Base-by-base conservation (phyloP, 768 basidiomycete species). In the Boletales sp. region DNA sequence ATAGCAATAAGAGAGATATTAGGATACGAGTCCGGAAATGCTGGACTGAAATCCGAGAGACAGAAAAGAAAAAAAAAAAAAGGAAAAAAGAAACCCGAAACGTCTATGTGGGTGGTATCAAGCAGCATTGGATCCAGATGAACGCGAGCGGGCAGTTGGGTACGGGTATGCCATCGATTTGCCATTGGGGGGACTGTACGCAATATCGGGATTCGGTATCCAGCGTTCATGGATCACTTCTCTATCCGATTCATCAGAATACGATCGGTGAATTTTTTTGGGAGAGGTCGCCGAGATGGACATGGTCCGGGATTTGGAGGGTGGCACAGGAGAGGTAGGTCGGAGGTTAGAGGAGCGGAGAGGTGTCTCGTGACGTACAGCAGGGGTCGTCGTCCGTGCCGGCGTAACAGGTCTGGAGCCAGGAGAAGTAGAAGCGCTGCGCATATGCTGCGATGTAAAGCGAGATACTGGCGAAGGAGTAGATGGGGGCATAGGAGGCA, bases 231-330 rank as follows among this genome's bases (percentile, higher is more conserved):
- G 82, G 39, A 82, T 79, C 64, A 73, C 70, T 55, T 78, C 72
- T 57, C 66, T 68, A 50, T 70, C 71, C 55, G 83, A 85, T 70
- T 85, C 84, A 61, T 87, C 85, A 47, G 82, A 83, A 53, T 80
- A 74, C 31, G 82, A 79, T 46, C 84, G 79, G 43, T 58, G 64
- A 68, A 83, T 78, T 73, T 80, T 82, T 41, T 78, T 75, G 45
- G 82, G 79, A 21, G 79, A 77, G 14, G 78, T 70, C 38, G 64
- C 56, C 31, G 71, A 59, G 45, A 71, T 69, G 18, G 81, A 79
- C 60, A 80, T 70, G 51, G 72, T 68, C 40, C 82, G 80, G 14
- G 75, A 68, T 60, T 75, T 77, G 34, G 75, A 69, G 8, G 65
- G 63, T 51, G 61, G 51, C 47, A 68, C 56, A 2, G 66, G 66